Percentiles rank a stretch among this genome's conserved stretches.
Evolutionary conservation across 2,329 filamentous ascomycete species (phyloP).

Genomic region (Trichophyton mentagrophytes): DNA sequence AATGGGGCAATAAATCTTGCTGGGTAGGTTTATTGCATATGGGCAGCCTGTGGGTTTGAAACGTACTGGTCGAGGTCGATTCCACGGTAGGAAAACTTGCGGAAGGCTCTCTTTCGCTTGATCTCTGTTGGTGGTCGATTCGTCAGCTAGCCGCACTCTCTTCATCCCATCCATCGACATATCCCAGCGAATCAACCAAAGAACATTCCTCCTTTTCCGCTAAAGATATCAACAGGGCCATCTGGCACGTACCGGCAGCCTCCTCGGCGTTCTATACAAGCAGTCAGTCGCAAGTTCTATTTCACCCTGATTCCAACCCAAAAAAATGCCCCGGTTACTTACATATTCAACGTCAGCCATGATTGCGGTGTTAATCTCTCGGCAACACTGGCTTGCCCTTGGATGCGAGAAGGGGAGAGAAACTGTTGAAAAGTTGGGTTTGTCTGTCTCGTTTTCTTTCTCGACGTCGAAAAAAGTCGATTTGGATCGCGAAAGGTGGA

Average conservation of each 20-base stretch:
- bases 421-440: constrained; percentile 22
- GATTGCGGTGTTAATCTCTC: constrained; percentile 42
- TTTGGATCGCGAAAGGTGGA: constrained; percentile 15
- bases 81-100: constrained; percentile 99
- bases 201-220: not conserved
- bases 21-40: not conserved
- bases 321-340: constrained; percentile 34
- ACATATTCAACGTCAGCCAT: constrained; percentile 88
- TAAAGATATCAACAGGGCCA: not conserved
- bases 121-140: constrained; percentile 50
- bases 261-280: constrained; percentile 74
- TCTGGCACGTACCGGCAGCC: constrained; percentile 57
- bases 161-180: not conserved
- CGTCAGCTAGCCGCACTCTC: not conserved
- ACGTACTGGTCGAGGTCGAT: constrained; percentile 98
- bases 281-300: constrained; percentile 20
- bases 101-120: constrained; percentile 99
- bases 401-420: constrained; percentile 34
- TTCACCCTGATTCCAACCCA: not conserved
- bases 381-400: constrained; percentile 32
- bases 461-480: constrained; percentile 8
- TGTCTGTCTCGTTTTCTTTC: constrained; percentile 9
- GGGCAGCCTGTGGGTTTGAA: not conserved
- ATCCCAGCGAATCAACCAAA: not conserved
- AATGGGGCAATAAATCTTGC: not conserved